Evolutionary conservation across 1,284 basidiomycete genomes (phyloP).

Genomic region (Ustilago trichophora): DNA sequence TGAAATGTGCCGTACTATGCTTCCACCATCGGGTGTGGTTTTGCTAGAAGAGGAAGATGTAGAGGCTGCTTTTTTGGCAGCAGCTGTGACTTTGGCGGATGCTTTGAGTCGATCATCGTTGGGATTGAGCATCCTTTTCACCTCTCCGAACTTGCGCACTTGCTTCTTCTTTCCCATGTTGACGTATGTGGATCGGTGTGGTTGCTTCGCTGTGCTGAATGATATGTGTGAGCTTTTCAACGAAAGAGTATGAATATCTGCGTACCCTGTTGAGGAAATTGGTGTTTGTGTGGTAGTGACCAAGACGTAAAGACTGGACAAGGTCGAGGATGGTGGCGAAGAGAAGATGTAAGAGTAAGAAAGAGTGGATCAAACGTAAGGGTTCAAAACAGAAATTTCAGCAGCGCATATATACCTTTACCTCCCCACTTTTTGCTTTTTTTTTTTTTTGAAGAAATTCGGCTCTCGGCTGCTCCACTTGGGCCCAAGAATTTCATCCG

Average conservation of each 20-base stretch:
- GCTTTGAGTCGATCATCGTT: constrained; percentile 90
- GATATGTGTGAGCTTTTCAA: too few relatives aligned
- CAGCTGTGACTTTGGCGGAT: constrained; percentile 69
- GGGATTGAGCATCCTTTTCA: constrained; percentile 94
- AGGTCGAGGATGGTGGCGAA: neutral
- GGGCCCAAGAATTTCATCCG: too few relatives aligned
- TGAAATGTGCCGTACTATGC: constrained; percentile 47
- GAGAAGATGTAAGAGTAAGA: neutral
- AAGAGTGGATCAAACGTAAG: neutral
- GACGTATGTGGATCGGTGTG: neutral
- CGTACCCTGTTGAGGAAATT: too few relatives aligned
- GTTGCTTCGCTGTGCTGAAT: too few relatives aligned
- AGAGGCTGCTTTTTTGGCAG: constrained; percentile 43
- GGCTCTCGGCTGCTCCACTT: too few relatives aligned
- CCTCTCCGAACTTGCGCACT: constrained; percentile 91
- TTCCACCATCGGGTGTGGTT: constrained; percentile 41
- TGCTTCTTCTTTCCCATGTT: constrained; percentile 86
- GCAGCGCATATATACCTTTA: too few relatives aligned
- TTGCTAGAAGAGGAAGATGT: neutral
- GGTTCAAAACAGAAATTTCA: too few relatives aligned
- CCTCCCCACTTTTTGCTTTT: too few relatives aligned
- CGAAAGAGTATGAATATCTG: too few relatives aligned
- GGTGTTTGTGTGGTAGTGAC: too few relatives aligned
- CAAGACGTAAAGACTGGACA: too few relatives aligned
- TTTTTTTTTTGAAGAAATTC: too few relatives aligned